Conservation (phyloP, 352 stramenopile genomes). For the Phytophthora capsici region DNA sequence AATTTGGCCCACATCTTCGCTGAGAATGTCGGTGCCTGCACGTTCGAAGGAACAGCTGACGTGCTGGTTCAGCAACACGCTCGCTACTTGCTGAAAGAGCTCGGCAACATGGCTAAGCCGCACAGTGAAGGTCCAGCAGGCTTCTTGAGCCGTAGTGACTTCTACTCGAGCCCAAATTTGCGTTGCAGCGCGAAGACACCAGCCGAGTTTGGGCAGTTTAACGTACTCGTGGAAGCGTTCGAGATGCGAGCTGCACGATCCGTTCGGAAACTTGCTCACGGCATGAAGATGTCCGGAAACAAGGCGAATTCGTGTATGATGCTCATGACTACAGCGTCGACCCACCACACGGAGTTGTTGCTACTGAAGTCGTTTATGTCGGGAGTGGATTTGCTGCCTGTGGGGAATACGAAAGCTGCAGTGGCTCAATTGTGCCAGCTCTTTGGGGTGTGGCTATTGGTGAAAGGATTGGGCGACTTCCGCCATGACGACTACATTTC, state of each 20-base stretch:
- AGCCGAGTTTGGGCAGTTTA: slow-evolving; percentile 41
- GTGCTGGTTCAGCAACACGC: slow-evolving; percentile 59
- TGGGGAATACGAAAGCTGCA: slow-evolving; percentile 31
- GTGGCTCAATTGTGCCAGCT: slow-evolving; percentile 44
- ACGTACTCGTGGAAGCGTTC: slow-evolving; percentile 42
- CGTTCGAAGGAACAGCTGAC: slow-evolving; percentile 58
- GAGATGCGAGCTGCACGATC: slow-evolving; percentile 40
- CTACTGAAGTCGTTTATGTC: slow-evolving; percentile 45
- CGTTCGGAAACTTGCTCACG: slow-evolving; percentile 42
- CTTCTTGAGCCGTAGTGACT: slow-evolving; percentile 42
- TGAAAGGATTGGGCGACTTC: slow-evolving; percentile 53
- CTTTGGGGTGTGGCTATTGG: slow-evolving; percentile 47
- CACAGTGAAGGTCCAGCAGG: slow-evolving; percentile 8
- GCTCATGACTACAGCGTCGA: slow-evolving; percentile 50
- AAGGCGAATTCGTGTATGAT: slow-evolving; percentile 52
- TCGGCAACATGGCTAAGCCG: not conserved
- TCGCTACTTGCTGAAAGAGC: slow-evolving; percentile 46
- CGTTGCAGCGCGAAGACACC: slow-evolving; percentile 35
- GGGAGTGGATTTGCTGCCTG: slow-evolving; percentile 30
- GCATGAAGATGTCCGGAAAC: slow-evolving; percentile 43
- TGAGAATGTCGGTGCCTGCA: slow-evolving; percentile 44
- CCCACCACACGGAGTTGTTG: slow-evolving; percentile 49
- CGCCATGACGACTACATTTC: slow-evolving; percentile 56
- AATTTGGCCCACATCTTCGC: slow-evolving; percentile 29
- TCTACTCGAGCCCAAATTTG: slow-evolving; percentile 36